Percentiles rank a stretch among this genome's conserved stretches.
Evolutionary conservation across 2,329 filamentous ascomycete species (phyloP).

Genomic region (Clonostachys chloroleuca): DNA sequence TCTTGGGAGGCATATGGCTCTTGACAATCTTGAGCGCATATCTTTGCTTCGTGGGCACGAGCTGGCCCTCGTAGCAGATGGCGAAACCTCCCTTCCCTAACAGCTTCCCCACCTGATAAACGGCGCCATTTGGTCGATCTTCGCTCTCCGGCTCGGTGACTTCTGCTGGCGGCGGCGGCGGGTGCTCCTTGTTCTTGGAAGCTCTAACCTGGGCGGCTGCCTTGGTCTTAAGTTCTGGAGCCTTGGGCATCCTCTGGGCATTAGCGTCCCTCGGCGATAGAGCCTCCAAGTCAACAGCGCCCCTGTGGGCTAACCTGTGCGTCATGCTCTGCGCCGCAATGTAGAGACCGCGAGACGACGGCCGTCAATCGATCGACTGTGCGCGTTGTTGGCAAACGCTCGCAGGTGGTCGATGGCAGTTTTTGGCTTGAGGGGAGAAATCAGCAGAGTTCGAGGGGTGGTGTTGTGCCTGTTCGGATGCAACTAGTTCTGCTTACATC

Average conservation of each 20-base stretch:
- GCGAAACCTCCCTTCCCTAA: constrained; percentile 81
- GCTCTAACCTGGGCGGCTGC: constrained; percentile 48
- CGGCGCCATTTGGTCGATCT: constrained; percentile 65
- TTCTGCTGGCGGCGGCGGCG: constrained; percentile 56
- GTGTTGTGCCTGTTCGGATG: no score
- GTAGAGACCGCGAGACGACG: no score
- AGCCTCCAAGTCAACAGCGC: constrained; percentile 54
- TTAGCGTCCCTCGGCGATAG: constrained; percentile 63
- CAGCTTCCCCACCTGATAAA: constrained; percentile 70
- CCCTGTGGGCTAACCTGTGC: constrained; percentile 43
- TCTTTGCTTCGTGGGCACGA: constrained; percentile 60
- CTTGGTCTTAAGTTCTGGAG: constrained; percentile 45
- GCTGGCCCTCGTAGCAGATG: constrained; percentile 71
- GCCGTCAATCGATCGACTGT: no score
- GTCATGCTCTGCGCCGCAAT: constrained; percentile 26
- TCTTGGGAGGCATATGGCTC: constrained; percentile 76
- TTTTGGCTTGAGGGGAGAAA: no score
- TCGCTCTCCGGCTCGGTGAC: constrained; percentile 60
- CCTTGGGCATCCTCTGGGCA: constrained; percentile 47
- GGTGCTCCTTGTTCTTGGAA: constrained; percentile 61
- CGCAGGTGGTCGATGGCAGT: no score
- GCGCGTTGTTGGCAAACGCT: no score
- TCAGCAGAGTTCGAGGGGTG: no score
- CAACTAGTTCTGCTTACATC: no score
- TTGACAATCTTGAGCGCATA: constrained; percentile 81